Base-by-base conservation (phyloP, 345 rosid genomes). In the Chamaenerion angustifolium region DNA sequence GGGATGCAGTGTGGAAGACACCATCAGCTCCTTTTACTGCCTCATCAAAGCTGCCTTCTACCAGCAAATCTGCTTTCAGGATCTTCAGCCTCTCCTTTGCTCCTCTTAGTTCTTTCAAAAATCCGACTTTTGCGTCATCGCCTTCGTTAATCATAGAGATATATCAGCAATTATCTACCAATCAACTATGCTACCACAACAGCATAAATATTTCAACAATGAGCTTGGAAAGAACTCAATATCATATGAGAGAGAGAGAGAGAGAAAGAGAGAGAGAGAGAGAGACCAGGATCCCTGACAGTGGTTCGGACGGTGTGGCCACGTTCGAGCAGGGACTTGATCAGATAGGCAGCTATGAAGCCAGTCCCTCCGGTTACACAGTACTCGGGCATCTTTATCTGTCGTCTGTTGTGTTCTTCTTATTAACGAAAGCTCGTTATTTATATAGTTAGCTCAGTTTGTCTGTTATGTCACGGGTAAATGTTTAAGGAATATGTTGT, bases 281-380 rank as follows among this genome's bases (percentile, higher is more conserved):
- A 11, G 27, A 4, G 19, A 89, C 98, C 78, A 15, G 96, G 93
- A 64, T 87, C 66, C 62, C 96, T 59, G n/a, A 82, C 95, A 0
- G 93, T 87, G 42, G 89, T 58, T 17, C 93, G 70, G 4, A 92
- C 95, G 2, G 52, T 52, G 66, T 82, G 80, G 7, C 96, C 95
- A 6, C 64, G 56, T 23, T 78, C 75, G 12, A 92, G 77, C 43
- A 92, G 71, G 12, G 79, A 59, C 69, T 78, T 92, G 8, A 87
- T 62, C 59, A 92, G 55, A 61, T 80, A 67, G 55, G 89, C 71
- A 10, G 89, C 95, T 11, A 92, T 80, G 82, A 87, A 87, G 11
- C 98, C 93, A 0, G 89, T 78, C 45, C 96, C 96, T 51, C 96
- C 96, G 0, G 98, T 87, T 15, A 92, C 98, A 54, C 93, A 82